These are phyloP conservation scores for Lachnellula cervina DNA, from an alignment of 2,329 filamentous ascomycete species.

Conservation along the genomic window DNA sequence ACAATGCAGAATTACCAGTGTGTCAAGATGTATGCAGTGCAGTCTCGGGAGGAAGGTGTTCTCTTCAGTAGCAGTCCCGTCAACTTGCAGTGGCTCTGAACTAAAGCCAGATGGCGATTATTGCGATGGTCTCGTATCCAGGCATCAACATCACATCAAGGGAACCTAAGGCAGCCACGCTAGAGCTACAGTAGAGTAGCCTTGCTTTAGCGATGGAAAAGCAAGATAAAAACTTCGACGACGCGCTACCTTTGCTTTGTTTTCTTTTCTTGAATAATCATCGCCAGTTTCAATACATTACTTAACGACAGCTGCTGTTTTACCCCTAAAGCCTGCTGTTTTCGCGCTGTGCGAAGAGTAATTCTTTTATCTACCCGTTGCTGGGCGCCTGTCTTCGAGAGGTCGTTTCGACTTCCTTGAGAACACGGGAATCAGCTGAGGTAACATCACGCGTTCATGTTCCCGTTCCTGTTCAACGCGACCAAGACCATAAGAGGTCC, in stretches of 20 bases:
- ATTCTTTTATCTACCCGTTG: constrained; percentile 50
- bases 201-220: neutral
- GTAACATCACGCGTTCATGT: constrained; percentile 43
- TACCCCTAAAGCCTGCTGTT: constrained; percentile 50
- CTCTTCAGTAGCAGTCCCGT: neutral
- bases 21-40: neutral
- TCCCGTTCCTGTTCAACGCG: no score
- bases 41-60: neutral
- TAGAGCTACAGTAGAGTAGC: neutral
- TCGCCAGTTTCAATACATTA: constrained; percentile 48
- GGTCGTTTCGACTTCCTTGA: constrained; percentile 58
- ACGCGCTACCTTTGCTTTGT: constrained; percentile 29
- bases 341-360: constrained; percentile 64
- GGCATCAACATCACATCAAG: no score
- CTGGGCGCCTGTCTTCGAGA: constrained; percentile 68
- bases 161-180: neutral
- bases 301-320: constrained; percentile 47
- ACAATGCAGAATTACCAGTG: neutral
- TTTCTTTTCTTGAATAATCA: constrained; percentile 37
- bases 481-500: no score
- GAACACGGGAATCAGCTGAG: constrained; percentile 68
- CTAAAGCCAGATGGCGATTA: no score
- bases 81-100: no score
- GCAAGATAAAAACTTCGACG: constrained; percentile 13
- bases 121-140: no score